Evolutionary conservation across 2,329 filamentous ascomycete species (phyloP).

Genomic region (Bipolaris bicolor): DNA sequence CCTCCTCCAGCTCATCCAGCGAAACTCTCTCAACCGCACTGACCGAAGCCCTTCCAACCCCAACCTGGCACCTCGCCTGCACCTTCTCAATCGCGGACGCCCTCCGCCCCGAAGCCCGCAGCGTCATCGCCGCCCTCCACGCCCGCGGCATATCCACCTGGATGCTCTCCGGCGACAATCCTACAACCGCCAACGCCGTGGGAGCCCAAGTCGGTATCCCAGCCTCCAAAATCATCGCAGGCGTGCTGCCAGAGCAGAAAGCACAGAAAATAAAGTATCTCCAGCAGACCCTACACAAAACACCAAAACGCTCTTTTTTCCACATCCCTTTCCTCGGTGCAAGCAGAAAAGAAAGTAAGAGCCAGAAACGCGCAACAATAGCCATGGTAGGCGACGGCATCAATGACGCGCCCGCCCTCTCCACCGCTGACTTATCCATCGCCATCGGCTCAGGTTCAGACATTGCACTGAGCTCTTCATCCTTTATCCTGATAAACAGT

Average conservation of each 20-base stretch:
- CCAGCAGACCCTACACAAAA: constrained; percentile 44
- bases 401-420: constrained; percentile 82
- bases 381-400: constrained; percentile 89
- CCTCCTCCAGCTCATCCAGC: not conserved
- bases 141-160: constrained; percentile 74
- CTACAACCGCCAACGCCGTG: constrained; percentile 81
- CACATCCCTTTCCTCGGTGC: constrained; percentile 25
- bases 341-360: constrained; percentile 3
- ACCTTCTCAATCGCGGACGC: constrained; percentile 81
- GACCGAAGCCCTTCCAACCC: constrained; percentile 1
- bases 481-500: constrained; percentile 79
- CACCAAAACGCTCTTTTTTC: constrained; percentile 24
- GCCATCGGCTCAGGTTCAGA: constrained; percentile 82
- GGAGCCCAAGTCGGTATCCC: constrained; percentile 77
- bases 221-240: constrained; percentile 76
- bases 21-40: constrained; percentile 2
- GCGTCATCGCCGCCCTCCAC: constrained; percentile 69
- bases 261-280: constrained; percentile 68
- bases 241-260: constrained; percentile 85
- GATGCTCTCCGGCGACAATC: constrained; percentile 93
- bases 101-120: constrained; percentile 72
- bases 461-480: constrained; percentile 79
- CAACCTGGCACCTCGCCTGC: constrained; percentile 59
- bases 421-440: constrained; percentile 81
- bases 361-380: constrained; percentile 60